phyloP scores from a whole-genome alignment of 2,329 filamentous ascomycete species.

The Phaeosphaeriaceae sp. region DNA sequence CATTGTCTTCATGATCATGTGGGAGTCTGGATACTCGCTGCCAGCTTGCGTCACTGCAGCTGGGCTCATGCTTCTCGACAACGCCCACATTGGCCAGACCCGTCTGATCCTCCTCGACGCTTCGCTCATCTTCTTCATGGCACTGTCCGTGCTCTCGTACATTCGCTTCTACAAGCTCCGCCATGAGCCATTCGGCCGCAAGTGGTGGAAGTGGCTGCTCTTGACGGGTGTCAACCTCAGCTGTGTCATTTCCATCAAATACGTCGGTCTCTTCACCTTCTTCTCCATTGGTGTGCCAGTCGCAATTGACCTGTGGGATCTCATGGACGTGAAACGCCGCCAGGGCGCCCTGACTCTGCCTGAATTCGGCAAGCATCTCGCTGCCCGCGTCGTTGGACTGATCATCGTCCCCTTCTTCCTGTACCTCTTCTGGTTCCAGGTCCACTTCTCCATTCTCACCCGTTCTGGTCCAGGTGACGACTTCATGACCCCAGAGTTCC shows the following conservation, averaged over 20 bases:
- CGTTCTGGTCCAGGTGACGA: slow-evolving; percentile 94
- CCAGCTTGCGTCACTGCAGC: slow-evolving; percentile 89
- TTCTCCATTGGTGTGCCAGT: slow-evolving; percentile 96
- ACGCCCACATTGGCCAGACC: slow-evolving; percentile 96
- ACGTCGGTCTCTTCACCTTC: slow-evolving; percentile 95
- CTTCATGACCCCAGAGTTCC: slow-evolving; percentile 98
- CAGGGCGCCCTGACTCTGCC: slow-evolving; percentile 80
- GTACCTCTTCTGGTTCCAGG: slow-evolving; percentile 99
- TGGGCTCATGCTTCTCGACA: slow-evolving; percentile 89
- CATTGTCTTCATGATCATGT: slow-evolving; percentile 97
- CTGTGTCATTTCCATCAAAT: slow-evolving; percentile 98
- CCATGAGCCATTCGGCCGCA: slow-evolving; percentile 85
- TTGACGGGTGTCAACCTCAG: slow-evolving; percentile 93
- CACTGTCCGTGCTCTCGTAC: slow-evolving; percentile 90
- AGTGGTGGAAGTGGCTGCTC: slow-evolving; percentile 99
- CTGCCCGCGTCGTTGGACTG: slow-evolving; percentile 82
- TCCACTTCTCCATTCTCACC: slow-evolving; percentile 90
- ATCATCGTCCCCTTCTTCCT: slow-evolving; percentile 94
- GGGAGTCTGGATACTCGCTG: slow-evolving; percentile 97
- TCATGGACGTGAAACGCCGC: slow-evolving; percentile 86
- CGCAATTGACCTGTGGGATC: slow-evolving; percentile 91
- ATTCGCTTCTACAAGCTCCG: slow-evolving; percentile 97
- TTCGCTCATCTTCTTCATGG: slow-evolving; percentile 94
- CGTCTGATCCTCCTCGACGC: slow-evolving; percentile 94
- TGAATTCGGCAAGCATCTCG: slow-evolving; percentile 88